Evolutionary conservation across 2,329 filamentous ascomycete species (phyloP).

Genomic region (Aspergillus fumigatiaffinis): DNA sequence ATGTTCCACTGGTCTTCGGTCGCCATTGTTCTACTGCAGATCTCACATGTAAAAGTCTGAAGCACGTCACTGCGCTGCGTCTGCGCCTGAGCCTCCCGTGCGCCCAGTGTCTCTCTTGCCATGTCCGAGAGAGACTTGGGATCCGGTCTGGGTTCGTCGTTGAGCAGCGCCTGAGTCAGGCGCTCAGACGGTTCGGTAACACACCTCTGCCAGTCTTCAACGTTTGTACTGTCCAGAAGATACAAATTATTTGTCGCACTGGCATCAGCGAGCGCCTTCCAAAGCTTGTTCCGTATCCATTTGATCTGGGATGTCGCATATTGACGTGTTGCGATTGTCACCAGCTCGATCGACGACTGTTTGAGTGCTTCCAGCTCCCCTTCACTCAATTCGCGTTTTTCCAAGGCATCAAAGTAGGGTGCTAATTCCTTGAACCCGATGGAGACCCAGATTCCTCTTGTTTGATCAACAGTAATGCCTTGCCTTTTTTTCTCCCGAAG

Average conservation of each 20-base stretch:
- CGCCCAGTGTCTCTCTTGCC: constrained; percentile 55
- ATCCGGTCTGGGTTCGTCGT: constrained; percentile 50
- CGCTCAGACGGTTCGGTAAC: constrained; percentile 63
- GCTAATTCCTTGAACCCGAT: constrained; percentile 94
- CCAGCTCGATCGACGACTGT: constrained; percentile 62
- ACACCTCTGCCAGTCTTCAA: constrained; percentile 56
- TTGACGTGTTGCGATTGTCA: constrained; percentile 77
- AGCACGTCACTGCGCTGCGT: constrained; percentile 45
- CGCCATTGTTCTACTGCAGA: constrained; percentile 59
- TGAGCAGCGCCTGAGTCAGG: constrained; percentile 62
- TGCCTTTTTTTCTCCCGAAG: constrained; percentile 41
- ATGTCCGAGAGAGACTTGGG: constrained; percentile 55
- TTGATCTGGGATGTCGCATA: constrained; percentile 81
- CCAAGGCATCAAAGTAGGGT: constrained; percentile 58
- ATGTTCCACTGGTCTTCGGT: constrained; percentile 55
- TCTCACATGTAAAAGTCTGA: constrained; percentile 59
- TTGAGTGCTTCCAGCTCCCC: constrained; percentile 54
- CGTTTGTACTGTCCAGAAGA: constrained; percentile 74
- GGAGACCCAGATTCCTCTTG: constrained; percentile 88
- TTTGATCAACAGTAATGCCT: constrained; percentile 62
- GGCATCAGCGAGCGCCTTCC: constrained; percentile 61
- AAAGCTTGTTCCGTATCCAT: constrained; percentile 82
- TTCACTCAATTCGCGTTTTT: constrained; percentile 18
- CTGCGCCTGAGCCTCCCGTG: constrained; percentile 51
- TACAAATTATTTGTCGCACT: constrained; percentile 60